phyloP scores from a whole-genome alignment of 2,329 filamentous ascomycete species.

The Pyricularia pennisetigena region DNA sequence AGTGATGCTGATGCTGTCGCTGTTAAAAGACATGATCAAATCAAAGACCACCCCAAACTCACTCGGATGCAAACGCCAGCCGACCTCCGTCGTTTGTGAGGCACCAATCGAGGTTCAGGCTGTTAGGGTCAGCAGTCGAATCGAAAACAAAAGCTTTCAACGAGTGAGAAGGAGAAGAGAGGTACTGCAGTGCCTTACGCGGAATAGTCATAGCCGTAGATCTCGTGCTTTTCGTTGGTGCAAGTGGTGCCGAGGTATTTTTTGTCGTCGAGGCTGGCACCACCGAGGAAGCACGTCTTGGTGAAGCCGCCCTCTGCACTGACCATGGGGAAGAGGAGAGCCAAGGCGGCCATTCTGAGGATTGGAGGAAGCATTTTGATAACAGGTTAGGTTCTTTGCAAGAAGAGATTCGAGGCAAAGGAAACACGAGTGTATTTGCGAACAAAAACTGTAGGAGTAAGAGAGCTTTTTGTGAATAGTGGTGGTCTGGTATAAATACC shows the following conservation, averaged over 20 bases:
- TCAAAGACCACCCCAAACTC: not conserved
- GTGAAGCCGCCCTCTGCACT: not conserved
- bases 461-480: too few relatives aligned
- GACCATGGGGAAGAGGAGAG: not conserved
- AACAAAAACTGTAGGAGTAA: not conserved
- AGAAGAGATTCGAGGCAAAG: not conserved
- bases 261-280: not conserved
- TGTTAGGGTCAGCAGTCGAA: slow-evolving; percentile 8
- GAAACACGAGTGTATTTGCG: not conserved
- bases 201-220: slow-evolving; percentile 28
- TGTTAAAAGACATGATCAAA: not conserved
- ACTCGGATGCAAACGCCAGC: slow-evolving; percentile 13
- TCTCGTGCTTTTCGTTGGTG: not conserved
- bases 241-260: slow-evolving; percentile 1
- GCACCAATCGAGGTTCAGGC: slow-evolving; percentile 25
- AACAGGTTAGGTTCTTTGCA: not conserved
- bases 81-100: slow-evolving; percentile 16
- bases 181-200: slow-evolving; percentile 20
- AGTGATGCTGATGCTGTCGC: not conserved
- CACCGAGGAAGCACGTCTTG: slow-evolving; percentile 1
- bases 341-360: not conserved
- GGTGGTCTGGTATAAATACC: too few relatives aligned
- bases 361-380: not conserved
- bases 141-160: not conserved
- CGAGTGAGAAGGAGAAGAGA: not conserved